phyloP scores from a whole-genome alignment of 768 basidiomycete genomes.

The Serendipita indica region DNA sequence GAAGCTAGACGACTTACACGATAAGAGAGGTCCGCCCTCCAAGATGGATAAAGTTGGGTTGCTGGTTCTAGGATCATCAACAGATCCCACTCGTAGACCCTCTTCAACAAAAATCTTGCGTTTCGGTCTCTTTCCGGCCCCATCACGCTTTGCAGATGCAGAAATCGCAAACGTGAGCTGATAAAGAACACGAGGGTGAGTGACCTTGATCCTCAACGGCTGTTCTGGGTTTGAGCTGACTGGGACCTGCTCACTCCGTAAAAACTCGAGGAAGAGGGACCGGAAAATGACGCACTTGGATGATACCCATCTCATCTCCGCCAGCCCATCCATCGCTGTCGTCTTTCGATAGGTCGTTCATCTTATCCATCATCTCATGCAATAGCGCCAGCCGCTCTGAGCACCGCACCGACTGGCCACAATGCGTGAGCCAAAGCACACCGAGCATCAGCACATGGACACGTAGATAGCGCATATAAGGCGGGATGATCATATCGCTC shows the following conservation, averaged over 20 bases:
- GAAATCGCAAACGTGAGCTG: slow-evolving; percentile 53
- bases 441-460: slow-evolving; percentile 50
- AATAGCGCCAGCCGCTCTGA: slow-evolving; percentile 40
- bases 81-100: slow-evolving; percentile 24
- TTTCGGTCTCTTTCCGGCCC: slow-evolving; percentile 59
- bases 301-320: slow-evolving; percentile 19
- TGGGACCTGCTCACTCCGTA: neutral
- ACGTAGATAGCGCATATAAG: slow-evolving; percentile 21
- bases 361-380: slow-evolving; percentile 48
- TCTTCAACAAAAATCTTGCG: slow-evolving; percentile 53
- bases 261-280: neutral
- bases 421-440: slow-evolving; percentile 46
- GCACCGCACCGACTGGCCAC: slow-evolving; percentile 34
- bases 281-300: slow-evolving; percentile 24
- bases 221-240: slow-evolving; percentile 19
- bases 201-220: slow-evolving; percentile 41
- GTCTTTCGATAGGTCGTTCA: slow-evolving; percentile 3
- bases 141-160: slow-evolving; percentile 51
- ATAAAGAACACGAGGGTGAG: slow-evolving; percentile 53
- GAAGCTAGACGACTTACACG: slow-evolving; percentile 26
- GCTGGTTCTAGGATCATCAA: neutral
- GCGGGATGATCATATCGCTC: neutral
- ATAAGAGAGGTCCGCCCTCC: slow-evolving; percentile 13
- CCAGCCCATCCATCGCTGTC: neutral
- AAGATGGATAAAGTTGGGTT: neutral